Base-by-base conservation (phyloP, 257 asterid genomes). In the Fraxinus quadrangulata region DNA sequence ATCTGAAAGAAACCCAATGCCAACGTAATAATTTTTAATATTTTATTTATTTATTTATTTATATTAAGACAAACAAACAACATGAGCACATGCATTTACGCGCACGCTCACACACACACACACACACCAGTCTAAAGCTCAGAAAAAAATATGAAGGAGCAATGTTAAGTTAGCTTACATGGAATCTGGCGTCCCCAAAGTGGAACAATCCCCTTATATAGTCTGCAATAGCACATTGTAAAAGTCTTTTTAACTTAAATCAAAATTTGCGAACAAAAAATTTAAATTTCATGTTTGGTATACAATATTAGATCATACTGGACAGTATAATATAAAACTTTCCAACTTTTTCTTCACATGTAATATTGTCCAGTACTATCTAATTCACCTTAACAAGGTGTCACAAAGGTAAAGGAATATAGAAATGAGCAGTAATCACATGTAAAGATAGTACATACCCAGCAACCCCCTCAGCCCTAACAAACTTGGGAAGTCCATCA, bases 161-260 rank as follows among this genome's bases (percentile, higher is more conserved):
- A 17, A 13, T 16, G 37, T 40, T 30, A 3, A 10, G 39, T 14
- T 42, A 31, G 67, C 92, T 86, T 89, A 93, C 98, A 93, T 84
- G 98, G 98, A 89, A 93, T 93, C 68, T 93, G 97, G 28, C 98
- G 89, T 67, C 98, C 98, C 97, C 98, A 93, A 8, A 93, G 96
- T 28, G 98, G 97, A 80, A 83, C 94, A 33, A 93, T 73, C 77
- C 98, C 97, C 84, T 89, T 93, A 81, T 86, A 93, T 30, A 91
- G 91, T 90, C 98, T 93, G 90, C 61, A 85, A 75, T 54, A 33
- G 19, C 61, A 59, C 40, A 26, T 72, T 5, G 10, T 7, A 17
- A 40, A 34, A 19, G 39, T 19, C n/a, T 31, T 10, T 42, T 42
- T 31, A 24, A 7, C 70, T 24, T 39, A 4, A 4, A 19, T 31